Evolutionary conservation across 2,329 filamentous ascomycete species (phyloP).

Genomic region (Pseudogymnoascus pannorum): DNA sequence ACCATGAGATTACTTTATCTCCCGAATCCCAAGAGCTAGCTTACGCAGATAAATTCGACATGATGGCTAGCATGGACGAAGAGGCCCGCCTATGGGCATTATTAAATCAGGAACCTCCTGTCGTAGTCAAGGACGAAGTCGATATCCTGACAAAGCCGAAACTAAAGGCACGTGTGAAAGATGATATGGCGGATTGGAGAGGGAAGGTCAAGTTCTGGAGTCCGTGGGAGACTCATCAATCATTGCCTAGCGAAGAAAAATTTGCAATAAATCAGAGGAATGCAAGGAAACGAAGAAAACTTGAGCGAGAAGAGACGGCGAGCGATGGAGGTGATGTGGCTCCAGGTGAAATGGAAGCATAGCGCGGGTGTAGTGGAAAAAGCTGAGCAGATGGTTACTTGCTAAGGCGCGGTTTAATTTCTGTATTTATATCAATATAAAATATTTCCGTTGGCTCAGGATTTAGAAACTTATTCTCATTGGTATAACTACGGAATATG

Average conservation of each 20-base stretch:
- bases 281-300: not conserved
- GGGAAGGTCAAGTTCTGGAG: slow-evolving; percentile 22
- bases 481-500: not conserved
- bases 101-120: slow-evolving; percentile 22
- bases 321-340: not conserved
- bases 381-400: not conserved
- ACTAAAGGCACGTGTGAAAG: not conserved
- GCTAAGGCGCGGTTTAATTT: not conserved
- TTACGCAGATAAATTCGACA: slow-evolving; percentile 24
- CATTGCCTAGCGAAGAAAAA: not conserved
- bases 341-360: not conserved
- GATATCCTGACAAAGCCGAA: not conserved
- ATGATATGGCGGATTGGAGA: slow-evolving; percentile 22
- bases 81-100: slow-evolving; percentile 26
- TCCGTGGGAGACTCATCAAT: slow-evolving; percentile 23
- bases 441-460: no score
- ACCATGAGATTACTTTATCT: not conserved
- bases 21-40: not conserved
- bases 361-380: not conserved
- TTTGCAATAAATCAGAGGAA: slow-evolving; percentile 3
- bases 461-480: not conserved
- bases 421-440: not conserved
- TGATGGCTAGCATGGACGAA: slow-evolving; percentile 19
- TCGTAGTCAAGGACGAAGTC: slow-evolving; percentile 18
- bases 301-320: not conserved